Evolutionary conservation across 2,329 filamentous ascomycete genomes (phyloP), one percentile per base, ranked within the genome.

Genomic region (Aureobasidium sp.): DNA sequence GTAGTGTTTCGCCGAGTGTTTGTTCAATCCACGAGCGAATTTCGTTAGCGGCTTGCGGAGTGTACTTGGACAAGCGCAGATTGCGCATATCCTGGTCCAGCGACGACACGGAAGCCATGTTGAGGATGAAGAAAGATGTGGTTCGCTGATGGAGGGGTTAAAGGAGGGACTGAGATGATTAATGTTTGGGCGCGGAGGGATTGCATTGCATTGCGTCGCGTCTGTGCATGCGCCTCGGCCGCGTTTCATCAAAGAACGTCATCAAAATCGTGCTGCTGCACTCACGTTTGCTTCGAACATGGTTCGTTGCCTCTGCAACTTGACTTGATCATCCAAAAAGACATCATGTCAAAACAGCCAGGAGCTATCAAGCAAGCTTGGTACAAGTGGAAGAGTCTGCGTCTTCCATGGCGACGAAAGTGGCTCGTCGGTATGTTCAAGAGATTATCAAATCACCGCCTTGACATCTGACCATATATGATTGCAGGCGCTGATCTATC

Each of bases 21-120:
- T 85, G 83, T 75, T 97, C 91, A 66, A 99, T 92, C 91, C 94
- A 99, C 66, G 80, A 75, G 51, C 87, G 86, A 23, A 86, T 88
- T 78, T 97, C 92, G 68, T 90, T 90, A 57, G 91, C 92, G 44
- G 92, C 92, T 69, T 88, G 86, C 26, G 91, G 91, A 1, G 93
- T 97, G 77, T 96, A 97, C 77, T 93, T 90, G 64, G 92, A 90
- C 70, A 96, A 82, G 76, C 94, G 92, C 82, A 97, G 77, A 74
- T 87, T 91, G 82, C 90, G 90, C 85, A 99, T 83, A 80, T 99
- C 94, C 76, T 93, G 93, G 77, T 97, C 94, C 64, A 99, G 81
- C 66, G 91, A 96, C 66, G 90, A 84, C 36, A 97, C 93, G 42
- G 93, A 96, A 69, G 93, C 92, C 93, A 97, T 97, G 67, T 32